Base-by-base conservation (phyloP, 2,329 filamentous ascomycete species). In the Arthrobotrys megalospora region DNA sequence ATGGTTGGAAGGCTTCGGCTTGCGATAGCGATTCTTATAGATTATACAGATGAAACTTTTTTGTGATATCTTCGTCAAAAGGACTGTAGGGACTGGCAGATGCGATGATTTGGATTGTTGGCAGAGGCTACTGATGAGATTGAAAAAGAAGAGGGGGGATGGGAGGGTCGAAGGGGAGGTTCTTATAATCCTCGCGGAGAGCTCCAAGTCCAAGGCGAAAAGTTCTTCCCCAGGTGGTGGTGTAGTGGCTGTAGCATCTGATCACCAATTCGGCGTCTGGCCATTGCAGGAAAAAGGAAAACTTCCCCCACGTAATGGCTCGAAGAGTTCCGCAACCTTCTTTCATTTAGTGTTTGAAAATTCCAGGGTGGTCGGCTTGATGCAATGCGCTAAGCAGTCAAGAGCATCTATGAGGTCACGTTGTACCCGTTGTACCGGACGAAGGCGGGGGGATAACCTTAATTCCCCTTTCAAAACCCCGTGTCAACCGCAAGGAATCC, bases 261-360 rank as follows among this genome's bases (percentile, higher is more conserved):
- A 79, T 73, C 53, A 64, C 82, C 84, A 77, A 84, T 85, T 45
- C 85, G 73, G 73, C 73, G 73, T 77, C 32, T 63, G 47, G 47
- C 53, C 70, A 75, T 75, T 85, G 70, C 85, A 85, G 70, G 72
- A 80, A 72, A 80, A 65, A 67, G 66, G 66, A 66, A 58, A 79
- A 65, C 64, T 71, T 80, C 79, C 80, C 71, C 81, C 82, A 80
- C 81, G 71, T 72, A 67, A 80, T 77, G 79, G 60, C 32, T 38
- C 50, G 38, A 77, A 77, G 66, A 77, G 73, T 77, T 77, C 73
- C 73, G 66, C 66, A 77, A 72, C 58, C 73, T 77, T 77, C 60
- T 69, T 71, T 76, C 48, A 77, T 50, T 78, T 85, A 84, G 81
- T 86, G 85, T 82, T 85, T 85, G 53, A 60, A 60, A 82, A 80